Percentiles rank a stretch among this genome's conserved stretches.
phyloP scores from a whole-genome alignment of 2,329 filamentous ascomycete genomes.

The Colletotrichum sp. region DNA sequence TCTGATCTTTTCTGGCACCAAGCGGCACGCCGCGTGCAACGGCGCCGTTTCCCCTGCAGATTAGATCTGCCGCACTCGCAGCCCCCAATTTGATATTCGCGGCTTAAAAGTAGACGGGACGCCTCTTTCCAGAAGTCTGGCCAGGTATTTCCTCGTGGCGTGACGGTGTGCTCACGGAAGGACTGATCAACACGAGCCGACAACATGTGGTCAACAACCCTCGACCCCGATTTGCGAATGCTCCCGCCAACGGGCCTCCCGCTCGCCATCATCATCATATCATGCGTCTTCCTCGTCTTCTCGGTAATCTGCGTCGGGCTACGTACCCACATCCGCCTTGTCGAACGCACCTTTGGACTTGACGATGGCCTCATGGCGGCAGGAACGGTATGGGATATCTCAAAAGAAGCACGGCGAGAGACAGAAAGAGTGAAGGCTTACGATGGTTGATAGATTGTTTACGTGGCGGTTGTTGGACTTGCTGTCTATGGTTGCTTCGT shows the following conservation, averaged over 20 bases:
- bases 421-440: not conserved
- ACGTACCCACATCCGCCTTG: conserved; percentile 1
- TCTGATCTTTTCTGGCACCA: not conserved
- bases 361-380: conserved; percentile 23
- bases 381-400: conserved; percentile 9
- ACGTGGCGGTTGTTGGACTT: conserved; percentile 20
- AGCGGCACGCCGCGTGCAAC: not conserved
- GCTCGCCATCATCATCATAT: conserved; percentile 18
- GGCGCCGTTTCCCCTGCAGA: not conserved
- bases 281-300: conserved; percentile 11
- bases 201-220: conserved; percentile 12
- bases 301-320: conserved; percentile 11
- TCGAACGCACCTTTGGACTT: conserved; percentile 15
- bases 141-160: not conserved
- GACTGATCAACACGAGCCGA: not conserved
- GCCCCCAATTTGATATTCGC: not conserved
- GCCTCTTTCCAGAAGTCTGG: not conserved
- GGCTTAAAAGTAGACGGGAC: not conserved
- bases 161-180: not conserved
- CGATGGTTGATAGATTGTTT: conserved; percentile 3
- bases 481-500: conserved; percentile 22
- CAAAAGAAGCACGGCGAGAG: not conserved
- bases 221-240: conserved; percentile 13
- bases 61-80: not conserved
- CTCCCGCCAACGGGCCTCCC: conserved; percentile 2